Evolutionary conservation across 1,139 yeast species (phyloP).

Genomic region (Pichia sp.): DNA sequence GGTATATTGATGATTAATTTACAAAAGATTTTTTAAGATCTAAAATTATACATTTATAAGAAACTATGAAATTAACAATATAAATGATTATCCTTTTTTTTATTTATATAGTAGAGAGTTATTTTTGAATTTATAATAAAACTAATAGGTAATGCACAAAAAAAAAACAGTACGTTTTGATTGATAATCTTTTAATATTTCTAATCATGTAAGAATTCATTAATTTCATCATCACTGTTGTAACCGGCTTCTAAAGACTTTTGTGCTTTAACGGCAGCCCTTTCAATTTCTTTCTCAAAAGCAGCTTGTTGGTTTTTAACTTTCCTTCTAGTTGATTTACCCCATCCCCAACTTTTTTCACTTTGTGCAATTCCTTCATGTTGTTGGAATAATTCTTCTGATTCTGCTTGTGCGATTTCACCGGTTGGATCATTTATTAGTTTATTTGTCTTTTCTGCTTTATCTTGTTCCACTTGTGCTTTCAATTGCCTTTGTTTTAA

Average conservation of each 20-base stretch:
- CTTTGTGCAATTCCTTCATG: slow-evolving; percentile 12
- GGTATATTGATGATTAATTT: too few species aligned
- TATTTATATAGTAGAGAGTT: too few species aligned
- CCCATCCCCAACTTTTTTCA: slow-evolving; percentile 66
- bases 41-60: too few species aligned
- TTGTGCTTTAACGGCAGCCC: slow-evolving; percentile 30
- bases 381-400: slow-evolving; percentile 8
- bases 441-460: slow-evolving; percentile 37
- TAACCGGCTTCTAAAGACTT: slow-evolving; percentile 34
- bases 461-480: slow-evolving; percentile 45
- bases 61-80: too few species aligned
- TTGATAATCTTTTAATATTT: not conserved
- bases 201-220: slow-evolving; percentile 51
- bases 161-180: not conserved
- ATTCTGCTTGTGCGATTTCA: slow-evolving; percentile 17
- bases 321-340: slow-evolving; percentile 59
- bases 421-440: slow-evolving; percentile 20
- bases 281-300: slow-evolving; percentile 40
- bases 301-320: slow-evolving; percentile 49
- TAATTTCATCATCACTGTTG: slow-evolving; percentile 63
- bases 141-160: not conserved
- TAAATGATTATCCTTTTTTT: too few species aligned
- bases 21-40: too few species aligned
- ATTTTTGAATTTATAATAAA: too few species aligned
- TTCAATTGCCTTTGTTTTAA: slow-evolving; percentile 47